Conservation (phyloP, 2,329 filamentous ascomycete genomes). For the Botrytis paeoniae region DNA sequence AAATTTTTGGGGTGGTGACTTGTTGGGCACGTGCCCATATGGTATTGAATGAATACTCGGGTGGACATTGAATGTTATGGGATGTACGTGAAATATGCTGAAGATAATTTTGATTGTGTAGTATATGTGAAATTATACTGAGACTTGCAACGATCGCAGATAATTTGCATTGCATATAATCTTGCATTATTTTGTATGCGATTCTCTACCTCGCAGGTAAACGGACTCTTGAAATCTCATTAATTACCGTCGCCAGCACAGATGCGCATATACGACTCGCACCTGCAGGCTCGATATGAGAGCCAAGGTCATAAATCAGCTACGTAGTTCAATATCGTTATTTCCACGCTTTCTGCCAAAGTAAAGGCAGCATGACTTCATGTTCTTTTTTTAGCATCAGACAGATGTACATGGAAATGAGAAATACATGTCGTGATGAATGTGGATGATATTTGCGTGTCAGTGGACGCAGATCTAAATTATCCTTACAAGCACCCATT, state of each 20-base stretch:
- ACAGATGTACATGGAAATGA: background rate
- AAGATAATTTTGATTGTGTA: background rate
- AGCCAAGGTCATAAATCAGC: background rate
- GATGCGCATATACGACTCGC: background rate
- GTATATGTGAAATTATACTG: background rate
- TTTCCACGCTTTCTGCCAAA: background rate
- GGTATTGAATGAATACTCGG: background rate
- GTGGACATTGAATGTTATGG: background rate
- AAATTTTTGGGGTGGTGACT: background rate
- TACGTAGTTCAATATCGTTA: too few species aligned
- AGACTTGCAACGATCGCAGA: background rate
- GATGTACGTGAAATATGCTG: background rate
- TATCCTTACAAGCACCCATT: background rate
- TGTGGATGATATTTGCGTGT: background rate
- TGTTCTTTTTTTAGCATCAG: background rate
- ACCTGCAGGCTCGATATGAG: background rate
- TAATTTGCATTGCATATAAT: background rate
- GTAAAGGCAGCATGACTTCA: background rate
- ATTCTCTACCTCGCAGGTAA: background rate
- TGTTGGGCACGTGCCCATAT: background rate
- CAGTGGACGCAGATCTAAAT: background rate
- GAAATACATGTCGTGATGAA: background rate
- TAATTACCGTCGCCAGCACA: background rate
- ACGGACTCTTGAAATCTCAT: too few species aligned
- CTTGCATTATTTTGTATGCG: background rate